A percentile compares a stretch with the other conserved stretches of the same genome.
phyloP scores from a whole-genome alignment of 345 rosid genomes.

The Salix caprea region DNA sequence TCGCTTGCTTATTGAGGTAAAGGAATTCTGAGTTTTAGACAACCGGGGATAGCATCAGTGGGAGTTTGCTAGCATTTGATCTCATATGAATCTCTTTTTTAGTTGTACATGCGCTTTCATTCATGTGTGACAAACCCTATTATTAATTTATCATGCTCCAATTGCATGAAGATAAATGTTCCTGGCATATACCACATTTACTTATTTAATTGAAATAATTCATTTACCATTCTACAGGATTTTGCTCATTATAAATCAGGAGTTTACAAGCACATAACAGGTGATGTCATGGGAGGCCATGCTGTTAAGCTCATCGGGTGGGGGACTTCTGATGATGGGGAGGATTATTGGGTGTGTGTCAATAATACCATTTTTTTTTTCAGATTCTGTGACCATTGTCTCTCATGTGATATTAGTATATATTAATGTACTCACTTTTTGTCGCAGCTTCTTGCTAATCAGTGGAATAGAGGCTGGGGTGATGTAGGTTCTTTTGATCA shows the following conservation, averaged over 20 bases:
- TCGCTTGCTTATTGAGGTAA: background rate
- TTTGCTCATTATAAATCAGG: conserved; percentile 96
- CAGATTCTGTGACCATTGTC: background rate
- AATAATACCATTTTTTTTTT: background rate
- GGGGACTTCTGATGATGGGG: conserved; percentile 83
- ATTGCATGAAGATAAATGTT: background rate
- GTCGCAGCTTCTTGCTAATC: conserved; percentile 86
- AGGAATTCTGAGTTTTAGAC: background rate
- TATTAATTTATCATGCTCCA: too few species aligned
- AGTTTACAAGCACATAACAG: conserved; percentile 79
- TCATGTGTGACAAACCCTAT: background rate
- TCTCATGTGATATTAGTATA: background rate
- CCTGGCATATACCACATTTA: background rate
- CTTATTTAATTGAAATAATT: background rate
- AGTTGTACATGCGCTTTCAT: background rate
- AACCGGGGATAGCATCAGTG: background rate
- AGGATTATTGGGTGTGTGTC: conserved; percentile 81
- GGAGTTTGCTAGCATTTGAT: background rate
- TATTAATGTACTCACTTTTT: background rate
- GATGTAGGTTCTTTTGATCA: conserved; percentile 46
- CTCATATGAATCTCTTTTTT: background rate
- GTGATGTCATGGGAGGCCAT: conserved; percentile 75
- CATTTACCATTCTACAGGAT: conserved; percentile 43
- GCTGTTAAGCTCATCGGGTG: conserved; percentile 96
- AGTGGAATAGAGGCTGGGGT: conserved; percentile 95